Base-by-base conservation (phyloP, 345 rosid genomes). In the Pugionium dolabratum region DNA sequence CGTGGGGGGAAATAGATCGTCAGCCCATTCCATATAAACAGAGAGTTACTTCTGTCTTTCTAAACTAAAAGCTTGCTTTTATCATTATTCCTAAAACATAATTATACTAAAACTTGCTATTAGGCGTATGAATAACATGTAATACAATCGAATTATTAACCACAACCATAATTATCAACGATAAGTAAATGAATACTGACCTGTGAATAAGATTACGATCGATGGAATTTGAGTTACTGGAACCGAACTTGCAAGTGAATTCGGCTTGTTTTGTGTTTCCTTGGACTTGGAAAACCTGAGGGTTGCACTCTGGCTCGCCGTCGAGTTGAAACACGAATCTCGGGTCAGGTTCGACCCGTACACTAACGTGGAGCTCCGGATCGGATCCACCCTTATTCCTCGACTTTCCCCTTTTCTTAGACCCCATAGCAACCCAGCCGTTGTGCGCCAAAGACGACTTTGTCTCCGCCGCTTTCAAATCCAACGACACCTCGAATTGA, bases 211-310 rank as follows among this genome's bases (percentile, higher is more conserved):
- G 70, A 76, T 59, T 84, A 9, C 90, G 72, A 46, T 91, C 95
- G 18, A 18, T 18, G 18, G 18, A 18, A 7, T 50, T 54, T 3
- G 81, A 46, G 62, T 72, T 82, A 43, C 90, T 79, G 78, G 80
- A 81, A 25, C 87, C 82, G 72, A 91, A 91, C 64, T 86, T 91
- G 84, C 91, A 86, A 26, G 96, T 88, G 75, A 91, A 91, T 58
- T 88, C 97, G 0, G 97, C 89, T 59, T 91, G 91, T 58, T 73
- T 85, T 29, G 74, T 81, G 54, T 69, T 82, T 61, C 96, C 97
- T 35, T 86, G 91, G 36, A 91, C 18, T 18, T 18, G 18, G 18
- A 18, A 18, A 18, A 18, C 18, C 18, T 18, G 18, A 18, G 18
- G 18, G 18, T 18, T 18, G 18, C 18, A 18, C 18, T 18, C 18